Evolutionary conservation across 23 red algal species (phyloP), one percentile per base, ranked within the genome.

Genomic region (Gracilaria gracilis): DNA sequence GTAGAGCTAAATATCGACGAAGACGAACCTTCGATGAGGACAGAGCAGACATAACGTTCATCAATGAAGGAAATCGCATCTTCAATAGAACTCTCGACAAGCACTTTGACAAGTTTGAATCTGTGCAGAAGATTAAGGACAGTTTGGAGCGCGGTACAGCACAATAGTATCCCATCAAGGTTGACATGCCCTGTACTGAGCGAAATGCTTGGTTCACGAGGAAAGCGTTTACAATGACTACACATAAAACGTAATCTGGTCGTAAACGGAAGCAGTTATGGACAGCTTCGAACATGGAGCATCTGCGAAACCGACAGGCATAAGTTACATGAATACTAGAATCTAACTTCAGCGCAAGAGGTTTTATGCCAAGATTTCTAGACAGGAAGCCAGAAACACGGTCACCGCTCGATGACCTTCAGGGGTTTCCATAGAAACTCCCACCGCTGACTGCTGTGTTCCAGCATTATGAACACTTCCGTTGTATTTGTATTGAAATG

Each of bases 81-180:
- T 95, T 95, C 74, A 95, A 95, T 78, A 48, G 80, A 27, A 88
- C 72, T 69, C 64, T 95, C 49, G 93, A 89, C 16, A 76, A 78
- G 57, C 81, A 85, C 35, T 95, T 88, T 44, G 93, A 95, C 59
- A 92, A 92, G 80, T 84, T 84, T 37, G 93, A 95, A 48, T 87
- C 82, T 28, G 88, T 91, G 2, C 25, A 80, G 31, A 83, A 95
- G 61, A 95, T 95, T 85, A 89, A 91, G 57, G 81, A 95, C 77
- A 95, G 79, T 84, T 62, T 95, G 37, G 93, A 95, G 84, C 72
- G 93, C 38, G 93, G 93, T 59, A 95, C 93, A 23, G 93, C 84
- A 11, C 81, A 80, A 51, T 59, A 55, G 40, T 35, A 1, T 11
- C 53, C 27, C 40, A 51, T 21, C 31, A 17, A 2, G 17, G 32